Base-by-base conservation (phyloP, 495 filamentous ascomycete genomes). In the Ramalina peruviana region DNA sequence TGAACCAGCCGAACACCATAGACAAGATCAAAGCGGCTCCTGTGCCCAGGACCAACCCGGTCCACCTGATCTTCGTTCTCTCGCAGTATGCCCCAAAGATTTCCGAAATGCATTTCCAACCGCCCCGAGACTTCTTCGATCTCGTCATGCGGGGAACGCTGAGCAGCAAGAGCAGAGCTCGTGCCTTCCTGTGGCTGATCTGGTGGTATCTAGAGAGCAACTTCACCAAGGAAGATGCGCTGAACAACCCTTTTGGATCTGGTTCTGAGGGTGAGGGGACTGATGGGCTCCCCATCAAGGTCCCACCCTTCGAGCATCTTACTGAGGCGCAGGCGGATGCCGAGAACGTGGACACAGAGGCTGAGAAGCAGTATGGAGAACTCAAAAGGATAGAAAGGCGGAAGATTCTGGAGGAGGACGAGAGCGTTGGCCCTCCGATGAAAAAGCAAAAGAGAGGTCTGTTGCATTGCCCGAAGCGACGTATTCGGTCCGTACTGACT, bases 151-250 rank as follows among this genome's bases (percentile, higher is more conserved):
- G 86, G 57, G 79, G 79, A 3, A 83, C 83, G 19, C 72, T 88
- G 23, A 89, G 83, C 47, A 95, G 89, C 61, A 67, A 72, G 58
- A 90, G 83, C 58, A 77, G 92, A 49, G 92, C 93, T 1, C 83
- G 67, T 46, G 90, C 89, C 1, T 98, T 98, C 60, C 67, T 98
- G 15, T 98, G 92, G 92, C 64, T 98, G 52, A 95, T 98, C 81
- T 98, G 92, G 92, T 94, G 86, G 72, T 97, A 98, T 64, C 72
- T 97, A n/a, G 93, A 98, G 66, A 90, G 89, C 46, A 85, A 97
- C 61, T 96, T 94, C 59, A 81, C 81, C 4, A 72, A 76, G 43
- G 83, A 95, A 54, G 85, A 82, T 48, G 86, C 87, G 37, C 68
- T 81, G 38, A 80, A 83, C 50, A 98, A 97, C 63, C 92, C 92